Evolutionary conservation across 1,284 basidiomycete genomes (phyloP), one percentile per base, ranked within the genome.

Genomic region (Kwoniella shivajii): DNA sequence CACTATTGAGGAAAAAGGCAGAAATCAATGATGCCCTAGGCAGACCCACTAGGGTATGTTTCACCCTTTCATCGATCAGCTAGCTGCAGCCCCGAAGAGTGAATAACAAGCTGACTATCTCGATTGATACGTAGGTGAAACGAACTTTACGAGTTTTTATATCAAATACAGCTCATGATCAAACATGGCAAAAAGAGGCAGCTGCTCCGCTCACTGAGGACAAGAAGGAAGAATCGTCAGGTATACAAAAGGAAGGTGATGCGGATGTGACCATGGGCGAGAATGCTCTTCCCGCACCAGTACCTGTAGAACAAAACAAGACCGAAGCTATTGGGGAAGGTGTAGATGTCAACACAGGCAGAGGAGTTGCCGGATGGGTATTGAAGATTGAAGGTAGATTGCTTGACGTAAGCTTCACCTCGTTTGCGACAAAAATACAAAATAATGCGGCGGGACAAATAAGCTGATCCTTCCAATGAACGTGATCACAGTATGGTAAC

Each of bases 291-390:
- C 24, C 31, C 11, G 24, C 34, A 2, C n/a, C 45, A 33, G 47
- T 33, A 27, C 31, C 43, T 9, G 36, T 43, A 10, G 31, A 29
- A 13, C 36, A 27, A 10, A 18, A 43, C n/a, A 41, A 38, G 18
- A 38, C 41, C 22, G 42, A 36, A 20, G 49, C 50, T 16, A 43
- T 47, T 27, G 47, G 41, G 26, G 55, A 33, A 7, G 57, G 47
- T 0, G 65, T 71, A 18, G 84, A 86, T 69, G 79, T 83, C 31
- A 80, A 83, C 59, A 82, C 82, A 1, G 84, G 90, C 9, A 86
- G 89, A 65, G 88, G 89, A 2, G 87, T 95, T 18, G 90, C 94
- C 1, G 89, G 91, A 0, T 98, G 92, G 92, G 85, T 87, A 37
- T 80, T 97, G 56, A 88, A 86, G 71, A 84, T 97, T 55, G 93